Base-by-base conservation (phyloP, 768 basidiomycete genomes). In the Coprinopsis cinerea region DNA sequence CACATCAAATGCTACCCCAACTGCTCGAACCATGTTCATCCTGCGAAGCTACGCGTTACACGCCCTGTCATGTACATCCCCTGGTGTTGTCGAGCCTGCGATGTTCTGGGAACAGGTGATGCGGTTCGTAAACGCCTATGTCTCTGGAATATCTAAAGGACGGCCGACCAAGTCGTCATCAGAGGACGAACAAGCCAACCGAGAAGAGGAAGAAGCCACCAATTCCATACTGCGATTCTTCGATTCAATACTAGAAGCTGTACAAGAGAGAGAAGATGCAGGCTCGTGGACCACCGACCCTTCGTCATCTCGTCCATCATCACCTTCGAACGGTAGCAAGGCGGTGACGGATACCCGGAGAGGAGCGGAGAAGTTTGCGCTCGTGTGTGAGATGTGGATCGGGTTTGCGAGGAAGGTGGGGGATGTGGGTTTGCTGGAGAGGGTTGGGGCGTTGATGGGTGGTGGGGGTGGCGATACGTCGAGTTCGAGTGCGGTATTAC, bases 341-440 rank as follows among this genome's bases (percentile, higher is more conserved):
- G 10, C 17, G 17, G 36, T 9, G 9, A n/a, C n/a, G n/a, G n/a
- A n/a, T n/a, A n/a, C n/a, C n/a, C 18, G 36, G 36, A 10, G 11
- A 17, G 62, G 54, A n/a, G 80, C 80, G 2, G 72, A 66, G 41
- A 69, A 73, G 0, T 91, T 85, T 57, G 53, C 78, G 13, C 68
- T 69, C 6, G 78, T 85, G 61, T 88, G 86, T 59, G 85, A 90
- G 54, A 80, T 78, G 47, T 88, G 88, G 81, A 74, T 80, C 55
- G 68, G 65, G 17, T 77, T 88, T 54, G 85, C 88, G 0, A 79
- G 77, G 57, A 73, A 72, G 68, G 88, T 85, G 20, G 72, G 74
- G 11, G 76, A 82, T 60, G 64, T 77, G 24, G 57, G 62, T 25
- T 55, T 63, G 13, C 64, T 84, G 51, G 75, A 81, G 52, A 65